Conservation (phyloP, 306 rosid genomes). For the Astragalus membranaceus region DNA sequence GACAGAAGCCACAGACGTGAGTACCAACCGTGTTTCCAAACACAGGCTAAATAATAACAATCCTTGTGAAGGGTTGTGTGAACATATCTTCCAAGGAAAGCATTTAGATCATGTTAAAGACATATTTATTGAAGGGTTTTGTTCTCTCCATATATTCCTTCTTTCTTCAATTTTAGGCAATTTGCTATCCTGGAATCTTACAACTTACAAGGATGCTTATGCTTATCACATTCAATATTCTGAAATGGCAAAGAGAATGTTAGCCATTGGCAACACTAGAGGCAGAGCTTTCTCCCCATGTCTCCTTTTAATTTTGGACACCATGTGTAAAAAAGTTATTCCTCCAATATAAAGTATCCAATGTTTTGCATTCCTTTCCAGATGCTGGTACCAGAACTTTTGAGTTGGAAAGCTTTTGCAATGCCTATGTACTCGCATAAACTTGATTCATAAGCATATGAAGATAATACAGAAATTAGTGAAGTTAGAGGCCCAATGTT, state of each 20-base stretch:
- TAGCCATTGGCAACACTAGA: neutral
- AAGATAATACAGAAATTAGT: no score
- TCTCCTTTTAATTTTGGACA: neutral
- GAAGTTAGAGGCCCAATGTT: no score
- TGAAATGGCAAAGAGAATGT: neutral
- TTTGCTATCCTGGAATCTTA: slow-evolving; percentile 5
- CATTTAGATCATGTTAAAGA: neutral
- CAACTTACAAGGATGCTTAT: neutral
- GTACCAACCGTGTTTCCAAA: no score
- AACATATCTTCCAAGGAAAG: slow-evolving; percentile 13
- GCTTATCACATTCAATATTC: neutral
- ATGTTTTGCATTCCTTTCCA: slow-evolving; percentile 5
- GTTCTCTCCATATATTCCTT: neutral
- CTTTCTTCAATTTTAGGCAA: slow-evolving; percentile 2
- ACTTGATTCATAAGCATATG: neutral
- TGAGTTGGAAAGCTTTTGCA: neutral
- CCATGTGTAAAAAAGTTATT: neutral
- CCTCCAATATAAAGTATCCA: neutral
- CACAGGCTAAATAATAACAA: neutral
- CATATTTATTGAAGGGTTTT: neutral
- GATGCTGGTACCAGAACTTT: neutral
- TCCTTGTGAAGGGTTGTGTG: neutral
- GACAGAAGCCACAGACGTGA: no score
- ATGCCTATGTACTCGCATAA: neutral
- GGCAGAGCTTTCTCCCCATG: neutral